These are phyloP conservation scores for Cucurbita pepo DNA, from an alignment of 306 rosid genomes.

Conservation along the genomic window DNA sequence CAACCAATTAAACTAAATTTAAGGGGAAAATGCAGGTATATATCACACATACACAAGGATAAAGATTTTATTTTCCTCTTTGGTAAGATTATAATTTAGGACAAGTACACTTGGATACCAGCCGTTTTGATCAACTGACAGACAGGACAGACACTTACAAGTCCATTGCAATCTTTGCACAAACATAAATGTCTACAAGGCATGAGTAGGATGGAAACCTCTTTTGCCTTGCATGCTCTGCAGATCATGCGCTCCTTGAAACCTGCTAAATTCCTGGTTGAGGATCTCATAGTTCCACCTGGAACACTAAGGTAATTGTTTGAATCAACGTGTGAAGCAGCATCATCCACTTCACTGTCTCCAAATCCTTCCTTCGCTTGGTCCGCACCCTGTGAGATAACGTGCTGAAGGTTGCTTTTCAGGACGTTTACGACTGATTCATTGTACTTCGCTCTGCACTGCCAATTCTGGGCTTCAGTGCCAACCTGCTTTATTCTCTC, in stretches of 20 bases:
- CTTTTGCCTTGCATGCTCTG: conserved; percentile 58
- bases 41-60: neutral
- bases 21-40: neutral
- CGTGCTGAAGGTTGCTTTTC: conserved; percentile 72
- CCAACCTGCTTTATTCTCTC: conserved; percentile 80
- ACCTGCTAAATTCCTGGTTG: conserved; percentile 20
- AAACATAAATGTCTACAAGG: conserved; percentile 87
- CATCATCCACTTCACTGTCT: conserved; percentile 79
- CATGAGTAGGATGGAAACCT: conserved; percentile 69
- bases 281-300: conserved; percentile 13
- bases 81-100: conserved; percentile 25
- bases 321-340: conserved; percentile 48
- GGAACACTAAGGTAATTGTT: conserved; percentile 36
- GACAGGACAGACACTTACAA: conserved; percentile 52
- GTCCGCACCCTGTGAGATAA: conserved; percentile 68
- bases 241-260: conserved; percentile 32
- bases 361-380: conserved; percentile 92
- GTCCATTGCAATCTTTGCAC: conserved; percentile 76
- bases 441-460: conserved; percentile 62
- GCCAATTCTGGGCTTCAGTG: conserved; percentile 74
- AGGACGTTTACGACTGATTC: conserved; percentile 71
- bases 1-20: neutral
- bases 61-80: neutral
- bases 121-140: conserved; percentile 63
- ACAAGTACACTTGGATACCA: conserved; percentile 51